These are phyloP conservation scores for Pseudocohnilembus persalinus DNA, from an alignment of 169 alveolate species.

Conservation along the genomic window DNA sequence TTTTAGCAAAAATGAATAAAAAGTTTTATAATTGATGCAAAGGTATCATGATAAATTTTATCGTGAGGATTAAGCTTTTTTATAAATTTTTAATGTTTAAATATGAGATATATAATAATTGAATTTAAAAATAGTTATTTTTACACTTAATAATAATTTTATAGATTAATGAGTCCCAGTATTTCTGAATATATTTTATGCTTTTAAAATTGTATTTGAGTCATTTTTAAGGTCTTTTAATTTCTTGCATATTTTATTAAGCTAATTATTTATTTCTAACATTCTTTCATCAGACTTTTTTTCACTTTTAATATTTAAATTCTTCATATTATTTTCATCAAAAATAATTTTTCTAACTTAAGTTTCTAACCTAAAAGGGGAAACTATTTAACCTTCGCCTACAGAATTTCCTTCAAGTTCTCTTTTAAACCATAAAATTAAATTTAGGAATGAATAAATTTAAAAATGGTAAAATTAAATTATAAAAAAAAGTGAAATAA, in stretches of 20 bases:
- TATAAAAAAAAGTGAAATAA: too few species aligned
- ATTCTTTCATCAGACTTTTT: constrained; percentile 16
- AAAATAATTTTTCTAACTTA: constrained; percentile 12
- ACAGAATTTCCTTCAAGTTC: constrained; percentile 8
- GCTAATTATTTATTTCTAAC: constrained; percentile 11
- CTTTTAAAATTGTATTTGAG: background rate
- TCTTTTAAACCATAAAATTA: background rate
- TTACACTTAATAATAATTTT: background rate
- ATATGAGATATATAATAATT: too few species aligned
- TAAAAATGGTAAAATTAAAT: too few species aligned
- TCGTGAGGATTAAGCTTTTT: background rate
- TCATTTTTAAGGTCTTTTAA: background rate
- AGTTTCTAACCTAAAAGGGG: constrained; percentile 7
- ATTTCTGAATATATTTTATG: constrained; percentile 18
- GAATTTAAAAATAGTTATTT: background rate
- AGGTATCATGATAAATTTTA: background rate
- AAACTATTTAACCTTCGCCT: constrained; percentile 7
- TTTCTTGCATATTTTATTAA: constrained; percentile 18
- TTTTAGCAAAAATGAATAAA: background rate
- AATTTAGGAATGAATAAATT: too few species aligned
- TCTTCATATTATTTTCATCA: constrained; percentile 4
- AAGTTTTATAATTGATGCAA: background rate
- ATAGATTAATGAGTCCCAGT: constrained; percentile 1
- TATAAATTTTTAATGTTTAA: too few species aligned
- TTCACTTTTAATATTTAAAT: constrained; percentile 4